Conservation (phyloP, 768 basidiomycete species). For the Kockovaella imperatae region DNA sequence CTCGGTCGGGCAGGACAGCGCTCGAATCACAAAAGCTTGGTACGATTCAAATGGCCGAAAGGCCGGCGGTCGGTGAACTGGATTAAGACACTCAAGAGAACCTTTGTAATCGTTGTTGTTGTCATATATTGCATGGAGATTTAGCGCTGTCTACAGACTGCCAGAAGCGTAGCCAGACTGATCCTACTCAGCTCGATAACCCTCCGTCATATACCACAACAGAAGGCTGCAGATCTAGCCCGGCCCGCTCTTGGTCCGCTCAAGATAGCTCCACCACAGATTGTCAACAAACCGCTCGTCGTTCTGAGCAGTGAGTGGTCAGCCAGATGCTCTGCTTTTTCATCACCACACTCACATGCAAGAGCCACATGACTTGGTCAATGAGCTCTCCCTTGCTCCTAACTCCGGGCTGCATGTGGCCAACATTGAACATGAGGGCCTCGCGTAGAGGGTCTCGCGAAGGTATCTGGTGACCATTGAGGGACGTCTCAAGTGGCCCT, state of each 20-base stretch:
- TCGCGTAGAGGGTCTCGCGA: neutral
- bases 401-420: neutral
- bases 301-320: conserved; percentile 10
- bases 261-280: conserved; percentile 22
- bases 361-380: conserved; percentile 9
- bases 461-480: neutral
- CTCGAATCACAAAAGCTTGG: conserved; percentile 70
- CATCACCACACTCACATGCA: conserved; percentile 9
- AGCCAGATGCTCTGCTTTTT: neutral
- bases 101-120: no score
- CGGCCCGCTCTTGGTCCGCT: conserved; percentile 9
- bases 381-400: neutral
- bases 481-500: neutral
- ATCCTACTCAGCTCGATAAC: no score
- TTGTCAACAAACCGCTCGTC: conserved; percentile 29
- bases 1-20: conserved; percentile 71
- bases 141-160: no score
- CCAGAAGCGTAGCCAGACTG: no score
- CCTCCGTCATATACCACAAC: no score
- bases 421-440: neutral
- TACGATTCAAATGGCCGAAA: conserved; percentile 56
- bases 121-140: no score
- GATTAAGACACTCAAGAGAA: no score
- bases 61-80: no score
- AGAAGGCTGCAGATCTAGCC: no score